Evolutionary conservation across 2,329 filamentous ascomycete genomes (phyloP).

Genomic region (Colletotrichum euphorbiae): DNA sequence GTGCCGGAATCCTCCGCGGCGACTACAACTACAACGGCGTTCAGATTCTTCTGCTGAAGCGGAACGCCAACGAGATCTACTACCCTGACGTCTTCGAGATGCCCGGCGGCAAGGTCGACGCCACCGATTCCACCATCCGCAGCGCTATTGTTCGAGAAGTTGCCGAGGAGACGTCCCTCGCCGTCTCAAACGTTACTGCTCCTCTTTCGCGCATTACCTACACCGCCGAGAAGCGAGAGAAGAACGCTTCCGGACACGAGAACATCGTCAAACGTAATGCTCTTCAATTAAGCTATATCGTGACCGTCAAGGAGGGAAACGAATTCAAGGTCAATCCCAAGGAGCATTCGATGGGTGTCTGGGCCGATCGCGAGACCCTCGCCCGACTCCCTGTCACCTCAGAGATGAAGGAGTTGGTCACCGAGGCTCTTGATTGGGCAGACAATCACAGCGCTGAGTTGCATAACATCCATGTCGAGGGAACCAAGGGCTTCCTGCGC

Average conservation of each 20-base stretch:
- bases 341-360: background rate
- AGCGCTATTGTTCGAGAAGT: constrained; percentile 17
- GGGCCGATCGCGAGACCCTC: background rate
- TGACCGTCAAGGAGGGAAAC: background rate
- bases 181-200: background rate
- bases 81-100: constrained; percentile 11
- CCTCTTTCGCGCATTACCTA: background rate
- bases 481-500: background rate
- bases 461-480: no score
- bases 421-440: background rate
- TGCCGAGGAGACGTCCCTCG: constrained; percentile 11
- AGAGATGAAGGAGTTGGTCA: background rate
- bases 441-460: background rate
- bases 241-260: background rate
- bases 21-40: background rate
- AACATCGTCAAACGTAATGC: background rate
- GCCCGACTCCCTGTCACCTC: background rate
- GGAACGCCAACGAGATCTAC: background rate
- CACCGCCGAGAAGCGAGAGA: background rate
- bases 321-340: background rate
- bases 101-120: constrained; percentile 20
- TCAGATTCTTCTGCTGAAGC: constrained; percentile 5
- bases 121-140: background rate
- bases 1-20: background rate
- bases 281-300: background rate